Evolutionary conservation across 805 yeast genomes (phyloP).

Genomic region (Soucietia sequanensis): DNA sequence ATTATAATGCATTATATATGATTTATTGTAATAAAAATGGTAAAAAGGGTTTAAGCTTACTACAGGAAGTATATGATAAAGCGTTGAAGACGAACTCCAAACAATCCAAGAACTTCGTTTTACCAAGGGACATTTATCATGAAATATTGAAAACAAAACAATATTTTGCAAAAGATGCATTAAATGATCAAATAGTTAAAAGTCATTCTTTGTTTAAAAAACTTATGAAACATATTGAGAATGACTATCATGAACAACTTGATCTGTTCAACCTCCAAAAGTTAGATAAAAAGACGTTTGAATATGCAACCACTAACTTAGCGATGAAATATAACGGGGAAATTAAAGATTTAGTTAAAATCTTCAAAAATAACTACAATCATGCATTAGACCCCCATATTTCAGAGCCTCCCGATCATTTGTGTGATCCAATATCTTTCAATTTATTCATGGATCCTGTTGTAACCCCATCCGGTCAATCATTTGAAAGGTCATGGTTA

Average conservation of each 20-base stretch:
- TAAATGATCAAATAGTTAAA: slow-evolving; percentile 3
- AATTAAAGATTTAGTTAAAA: slow-evolving; percentile 10
- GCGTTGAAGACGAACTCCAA: slow-evolving; percentile 9
- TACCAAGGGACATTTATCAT: slow-evolving; percentile 14
- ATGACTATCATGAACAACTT: slow-evolving; percentile 10
- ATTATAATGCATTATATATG: slow-evolving; percentile 9
- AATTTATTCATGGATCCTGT: slow-evolving; percentile 42
- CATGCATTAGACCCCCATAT: slow-evolving; percentile 9
- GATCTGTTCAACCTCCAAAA: slow-evolving; percentile 2
- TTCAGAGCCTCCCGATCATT: slow-evolving; percentile 34
- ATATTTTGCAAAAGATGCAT: slow-evolving; percentile 3
- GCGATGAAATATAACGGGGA: slow-evolving; percentile 9
- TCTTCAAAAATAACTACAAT: slow-evolving; percentile 16
- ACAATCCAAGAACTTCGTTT: slow-evolving; percentile 8
- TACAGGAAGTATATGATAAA: slow-evolving; percentile 12
- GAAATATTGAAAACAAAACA: slow-evolving; percentile 9
- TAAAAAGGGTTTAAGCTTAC: slow-evolving; percentile 8
- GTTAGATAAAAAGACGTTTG: slow-evolving; percentile 2
- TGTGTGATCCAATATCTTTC: slow-evolving; percentile 44
- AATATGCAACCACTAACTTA: slow-evolving; percentile 5
- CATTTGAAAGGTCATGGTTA: slow-evolving; percentile 40
- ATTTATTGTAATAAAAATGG: slow-evolving; percentile 6
- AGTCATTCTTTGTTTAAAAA: slow-evolving; percentile 8
- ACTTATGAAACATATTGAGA: slow-evolving; percentile 7
- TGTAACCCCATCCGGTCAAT: slow-evolving; percentile 42